A percentile compares a stretch with the other conserved stretches of the same genome.
Evolutionary conservation across 2,329 filamentous ascomycete genomes (phyloP).

Genomic region (Sclerotinia sclerotiorum): DNA sequence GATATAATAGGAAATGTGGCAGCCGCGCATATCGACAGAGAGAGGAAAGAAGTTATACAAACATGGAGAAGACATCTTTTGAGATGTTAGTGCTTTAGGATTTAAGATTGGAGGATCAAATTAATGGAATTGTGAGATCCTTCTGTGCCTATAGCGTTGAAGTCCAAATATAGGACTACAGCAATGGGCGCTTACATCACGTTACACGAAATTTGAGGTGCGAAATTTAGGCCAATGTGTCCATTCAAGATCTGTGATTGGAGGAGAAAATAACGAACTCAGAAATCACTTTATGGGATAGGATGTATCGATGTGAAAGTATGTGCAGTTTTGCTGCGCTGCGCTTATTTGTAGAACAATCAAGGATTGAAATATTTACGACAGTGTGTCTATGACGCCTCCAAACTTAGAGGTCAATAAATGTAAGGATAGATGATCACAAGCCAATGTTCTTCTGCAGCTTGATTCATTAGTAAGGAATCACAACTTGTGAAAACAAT

Average conservation of each 20-base stretch:
- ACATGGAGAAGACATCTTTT: neutral
- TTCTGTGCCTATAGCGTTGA: neutral
- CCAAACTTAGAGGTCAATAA: neutral
- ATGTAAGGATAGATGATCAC: neutral
- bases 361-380: no score
- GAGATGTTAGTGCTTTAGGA: constrained; percentile 4
- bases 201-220: constrained; percentile 4
- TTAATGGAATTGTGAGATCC: constrained; percentile 8
- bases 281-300: neutral
- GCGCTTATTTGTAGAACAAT: neutral
- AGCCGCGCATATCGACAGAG: neutral
- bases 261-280: neutral
- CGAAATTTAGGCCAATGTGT: constrained; percentile 7
- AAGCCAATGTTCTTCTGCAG: neutral
- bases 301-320: neutral
- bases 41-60: constrained; percentile 7
- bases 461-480: neutral
- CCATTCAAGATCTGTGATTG: neutral
- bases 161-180: constrained; percentile 13
- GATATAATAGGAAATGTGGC: neutral
- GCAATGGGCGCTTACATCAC: constrained; percentile 17
- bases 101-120: constrained; percentile 19
- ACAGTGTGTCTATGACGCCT: neutral
- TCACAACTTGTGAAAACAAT: neutral
- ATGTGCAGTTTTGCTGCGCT: neutral